These are phyloP conservation scores for Trametopsis cervina DNA, from an alignment of 768 basidiomycete genomes.

Conservation along the genomic window DNA sequence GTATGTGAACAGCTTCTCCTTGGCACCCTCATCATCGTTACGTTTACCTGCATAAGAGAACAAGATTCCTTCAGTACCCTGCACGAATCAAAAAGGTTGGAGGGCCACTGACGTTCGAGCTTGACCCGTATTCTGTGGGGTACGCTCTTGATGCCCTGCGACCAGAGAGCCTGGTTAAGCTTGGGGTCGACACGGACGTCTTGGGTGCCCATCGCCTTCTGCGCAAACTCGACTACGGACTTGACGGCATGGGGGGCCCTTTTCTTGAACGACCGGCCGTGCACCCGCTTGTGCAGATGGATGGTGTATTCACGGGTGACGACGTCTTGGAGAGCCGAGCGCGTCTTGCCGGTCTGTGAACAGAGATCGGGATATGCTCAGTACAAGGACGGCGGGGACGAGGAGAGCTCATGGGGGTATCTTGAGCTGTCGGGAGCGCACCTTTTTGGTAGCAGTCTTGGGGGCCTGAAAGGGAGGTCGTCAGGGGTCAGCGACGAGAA, in stretches of 20 bases:
- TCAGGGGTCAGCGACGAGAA: slow-evolving; percentile 5
- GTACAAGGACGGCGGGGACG: slow-evolving; percentile 2
- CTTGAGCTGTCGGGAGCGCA: slow-evolving; percentile 19
- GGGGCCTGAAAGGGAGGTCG: slow-evolving; percentile 35
- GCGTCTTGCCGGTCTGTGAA: slow-evolving; percentile 70
- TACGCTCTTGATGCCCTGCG: slow-evolving; percentile 87
- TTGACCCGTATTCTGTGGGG: slow-evolving; percentile 90
- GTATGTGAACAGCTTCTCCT: slow-evolving; percentile 95
- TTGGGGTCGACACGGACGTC: slow-evolving; percentile 94
- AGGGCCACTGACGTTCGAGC: slow-evolving; percentile 86
- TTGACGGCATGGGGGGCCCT: slow-evolving; percentile 96
- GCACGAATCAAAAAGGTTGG: too few species aligned
- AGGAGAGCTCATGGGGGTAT: slow-evolving; percentile 3
- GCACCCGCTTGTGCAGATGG: slow-evolving; percentile 92
- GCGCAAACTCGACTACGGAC: slow-evolving; percentile 86
- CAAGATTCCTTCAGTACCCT: slow-evolving; percentile 6
- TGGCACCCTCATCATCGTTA: slow-evolving; percentile 98
- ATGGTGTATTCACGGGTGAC: slow-evolving; percentile 99
- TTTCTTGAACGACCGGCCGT: slow-evolving; percentile 94
- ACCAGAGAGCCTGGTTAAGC: slow-evolving; percentile 96
- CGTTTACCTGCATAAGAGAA: slow-evolving; percentile 65
- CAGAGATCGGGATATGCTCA: background rate
- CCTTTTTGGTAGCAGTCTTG: slow-evolving; percentile 48
- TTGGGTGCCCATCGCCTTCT: slow-evolving; percentile 90
- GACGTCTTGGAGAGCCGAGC: slow-evolving; percentile 96